Percentiles rank a stretch among this genome's conserved stretches.
Conservation (phyloP, 768 basidiomycete genomes). For the Cystobasidium tubakii region DNA sequence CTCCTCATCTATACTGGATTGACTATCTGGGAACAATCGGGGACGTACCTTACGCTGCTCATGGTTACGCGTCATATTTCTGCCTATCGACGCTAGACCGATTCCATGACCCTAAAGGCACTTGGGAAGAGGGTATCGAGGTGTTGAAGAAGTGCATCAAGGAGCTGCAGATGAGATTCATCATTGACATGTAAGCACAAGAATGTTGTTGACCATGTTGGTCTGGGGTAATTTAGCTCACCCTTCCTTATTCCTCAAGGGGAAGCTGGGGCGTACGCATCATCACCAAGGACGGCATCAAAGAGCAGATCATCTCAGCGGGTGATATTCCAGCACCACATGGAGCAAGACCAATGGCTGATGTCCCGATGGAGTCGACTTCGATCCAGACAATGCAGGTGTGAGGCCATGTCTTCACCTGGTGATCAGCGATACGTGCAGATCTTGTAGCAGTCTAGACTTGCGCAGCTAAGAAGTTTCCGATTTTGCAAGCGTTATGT, state of each 20-base stretch:
- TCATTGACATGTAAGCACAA: slow-evolving; percentile 58
- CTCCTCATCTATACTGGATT: slow-evolving; percentile 84
- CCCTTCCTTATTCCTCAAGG: slow-evolving; percentile 6
- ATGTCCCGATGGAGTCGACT: slow-evolving; percentile 14
- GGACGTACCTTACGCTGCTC: slow-evolving; percentile 84
- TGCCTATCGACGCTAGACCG: slow-evolving; percentile 83
- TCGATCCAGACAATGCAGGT: neutral
- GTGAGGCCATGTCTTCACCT: neutral
- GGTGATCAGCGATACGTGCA: neutral
- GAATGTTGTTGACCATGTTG: neutral
- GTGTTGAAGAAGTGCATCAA: slow-evolving; percentile 77
- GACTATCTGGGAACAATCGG: slow-evolving; percentile 90
- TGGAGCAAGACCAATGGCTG: neutral
- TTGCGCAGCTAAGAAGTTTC: neutral
- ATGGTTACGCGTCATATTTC: slow-evolving; percentile 93
- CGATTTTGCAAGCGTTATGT: neutral
- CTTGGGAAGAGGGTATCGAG: slow-evolving; percentile 76
- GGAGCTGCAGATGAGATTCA: slow-evolving; percentile 76
- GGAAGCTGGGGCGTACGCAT: slow-evolving; percentile 81
- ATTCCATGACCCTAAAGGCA: slow-evolving; percentile 83
- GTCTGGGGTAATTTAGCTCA: neutral
- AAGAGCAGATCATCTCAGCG: slow-evolving; percentile 14
- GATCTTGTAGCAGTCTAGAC: neutral
- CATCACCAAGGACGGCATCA: slow-evolving; percentile 81
- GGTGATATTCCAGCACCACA: slow-evolving; percentile 26